Evolutionary conservation across 2,329 filamentous ascomycete species (phyloP), one percentile per base, ranked within the genome.

Genomic region (Stemphylium vesicarium): DNA sequence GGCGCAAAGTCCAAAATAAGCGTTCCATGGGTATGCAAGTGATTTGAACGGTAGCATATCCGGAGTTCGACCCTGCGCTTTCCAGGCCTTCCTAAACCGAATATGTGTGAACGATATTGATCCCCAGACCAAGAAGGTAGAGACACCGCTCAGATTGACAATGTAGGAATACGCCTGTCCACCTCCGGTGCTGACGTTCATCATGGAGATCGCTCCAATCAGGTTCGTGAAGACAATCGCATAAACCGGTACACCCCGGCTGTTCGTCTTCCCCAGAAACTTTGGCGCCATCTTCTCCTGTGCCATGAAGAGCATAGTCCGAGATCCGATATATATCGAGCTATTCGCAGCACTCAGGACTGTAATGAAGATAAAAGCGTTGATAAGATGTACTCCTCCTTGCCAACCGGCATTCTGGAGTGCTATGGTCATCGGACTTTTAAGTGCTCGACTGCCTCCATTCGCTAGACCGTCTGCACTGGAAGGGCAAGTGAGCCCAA

Each of bases 271-370:
- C 37, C 87, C 88, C 1, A 93, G 79, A 64, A 93, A 83, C 16
- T 75, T 78, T 0, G 90, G 90, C 0, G 90, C 90, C 72, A 90
- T 91, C 41, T 84, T 81, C 39, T 86, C 85, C 64, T 90, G 87
- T 0, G 88, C 88, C 85, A 93, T 90, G 77, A 86, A 92, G 0
- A 92, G 77, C 1, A 94, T 76, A 0, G 89, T 92, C 18, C 90
- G 84, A 3, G 88, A 90, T 39, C 86, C 86, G 62, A 93, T 90
- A 72, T 92, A 93, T 57, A 93, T 88, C 8, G 87, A 89, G 47
- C 85, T 87, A 75, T 93, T 93, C 63, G 67, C 70, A 1, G 70
- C 69, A 4, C 64, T 69, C 15, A 92, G 77, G 49, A 88, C 90
- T 4, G 89, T 91, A 15, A 91, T 78, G 39, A 92, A 65, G 39